Conservation (phyloP, 306 rosid species). For the Datisca glomerata region DNA sequence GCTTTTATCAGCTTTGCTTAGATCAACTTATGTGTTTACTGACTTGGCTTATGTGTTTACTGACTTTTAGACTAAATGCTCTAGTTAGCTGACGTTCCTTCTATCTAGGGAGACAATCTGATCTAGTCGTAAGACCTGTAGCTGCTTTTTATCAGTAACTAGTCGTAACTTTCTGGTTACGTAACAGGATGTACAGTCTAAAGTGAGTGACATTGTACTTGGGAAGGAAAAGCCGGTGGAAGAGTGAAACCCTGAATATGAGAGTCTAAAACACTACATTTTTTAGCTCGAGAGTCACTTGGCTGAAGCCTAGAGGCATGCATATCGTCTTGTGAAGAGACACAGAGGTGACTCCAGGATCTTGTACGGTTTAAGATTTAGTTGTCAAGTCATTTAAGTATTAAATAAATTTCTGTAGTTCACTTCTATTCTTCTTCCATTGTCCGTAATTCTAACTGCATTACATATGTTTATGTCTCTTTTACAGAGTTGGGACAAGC, state of each 20-base stretch:
- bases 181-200: constrained; percentile 87
- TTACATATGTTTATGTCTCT: constrained; percentile 10
- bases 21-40: too few species aligned
- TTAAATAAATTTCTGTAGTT: background rate
- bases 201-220: constrained; percentile 93
- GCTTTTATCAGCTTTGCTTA: too few species aligned
- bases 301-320: constrained; percentile 97
- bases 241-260: constrained; percentile 86
- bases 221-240: constrained; percentile 99
- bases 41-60: too few species aligned
- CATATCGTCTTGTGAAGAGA: constrained; percentile 95
- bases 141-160: too few species aligned
- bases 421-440: background rate
- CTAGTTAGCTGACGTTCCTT: too few species aligned
- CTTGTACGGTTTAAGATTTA: background rate
- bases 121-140: too few species aligned
- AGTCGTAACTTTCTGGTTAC: too few species aligned
- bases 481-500: constrained; percentile 84
- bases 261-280: constrained; percentile 79
- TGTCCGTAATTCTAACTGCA: too few species aligned
- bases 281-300: constrained; percentile 95
- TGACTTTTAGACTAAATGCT: too few species aligned
- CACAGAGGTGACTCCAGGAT: constrained; percentile 59
- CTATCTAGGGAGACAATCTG: too few species aligned
- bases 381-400: background rate